These are phyloP conservation scores for Didymella keratinophila DNA, from an alignment of 2,329 filamentous ascomycete genomes.

Conservation along the genomic window DNA sequence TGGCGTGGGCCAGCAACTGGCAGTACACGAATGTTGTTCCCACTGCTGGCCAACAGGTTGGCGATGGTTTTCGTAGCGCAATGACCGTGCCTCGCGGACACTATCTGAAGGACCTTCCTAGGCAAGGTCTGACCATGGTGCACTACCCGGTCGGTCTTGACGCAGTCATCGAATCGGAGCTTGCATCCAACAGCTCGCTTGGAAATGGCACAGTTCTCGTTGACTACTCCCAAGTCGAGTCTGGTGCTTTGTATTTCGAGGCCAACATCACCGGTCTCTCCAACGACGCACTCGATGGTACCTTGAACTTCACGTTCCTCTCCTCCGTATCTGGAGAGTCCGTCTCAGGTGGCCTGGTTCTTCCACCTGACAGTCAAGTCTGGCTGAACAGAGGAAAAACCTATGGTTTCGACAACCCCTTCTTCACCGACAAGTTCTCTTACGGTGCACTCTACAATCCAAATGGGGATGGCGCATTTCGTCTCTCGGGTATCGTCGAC, in stretches of 20 bases:
- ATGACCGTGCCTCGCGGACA: slow-evolving; percentile 63
- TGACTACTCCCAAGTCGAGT: slow-evolving; percentile 60
- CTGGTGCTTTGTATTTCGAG: slow-evolving; percentile 63
- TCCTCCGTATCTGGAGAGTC: slow-evolving; percentile 60
- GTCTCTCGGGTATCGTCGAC: slow-evolving; percentile 62
- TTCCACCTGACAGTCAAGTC: slow-evolving; percentile 51
- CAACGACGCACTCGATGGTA: slow-evolving; percentile 44
- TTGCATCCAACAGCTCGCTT: slow-evolving; percentile 55
- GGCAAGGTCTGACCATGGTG: slow-evolving; percentile 62
- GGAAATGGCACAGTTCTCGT: slow-evolving; percentile 59
- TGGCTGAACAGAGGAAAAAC: slow-evolving; percentile 61
- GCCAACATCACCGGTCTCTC: slow-evolving; percentile 60
- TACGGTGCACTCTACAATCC: slow-evolving; percentile 39
- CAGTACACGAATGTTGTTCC: slow-evolving; percentile 65
- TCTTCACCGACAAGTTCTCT: slow-evolving; percentile 65
- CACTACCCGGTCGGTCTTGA: slow-evolving; percentile 59
- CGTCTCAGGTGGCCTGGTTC: slow-evolving; percentile 59
- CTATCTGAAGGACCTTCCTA: slow-evolving; percentile 60
- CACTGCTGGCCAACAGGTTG: slow-evolving; percentile 58
- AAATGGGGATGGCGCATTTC: slow-evolving; percentile 42
- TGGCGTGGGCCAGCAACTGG: slow-evolving; percentile 68
- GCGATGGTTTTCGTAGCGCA: slow-evolving; percentile 57
- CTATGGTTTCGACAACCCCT: slow-evolving; percentile 61
- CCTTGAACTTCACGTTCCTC: slow-evolving; percentile 62
- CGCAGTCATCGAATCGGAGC: slow-evolving; percentile 56